Percentiles rank a stretch among this genome's conserved stretches.
Conservation (phyloP, 2,329 filamentous ascomycete genomes). For the Immersiporthe knoxdaviesiana region DNA sequence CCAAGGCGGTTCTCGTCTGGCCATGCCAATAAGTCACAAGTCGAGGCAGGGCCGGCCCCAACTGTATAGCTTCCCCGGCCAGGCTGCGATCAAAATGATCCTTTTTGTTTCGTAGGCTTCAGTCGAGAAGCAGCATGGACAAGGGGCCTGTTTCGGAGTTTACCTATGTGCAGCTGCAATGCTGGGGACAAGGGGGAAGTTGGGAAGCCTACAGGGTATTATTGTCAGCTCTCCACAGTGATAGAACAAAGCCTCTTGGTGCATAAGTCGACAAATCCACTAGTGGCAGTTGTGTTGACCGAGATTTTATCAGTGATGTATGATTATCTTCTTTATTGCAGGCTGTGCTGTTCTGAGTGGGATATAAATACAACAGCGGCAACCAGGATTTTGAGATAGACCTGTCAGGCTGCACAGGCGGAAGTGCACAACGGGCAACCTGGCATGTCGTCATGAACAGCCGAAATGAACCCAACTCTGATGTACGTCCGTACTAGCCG, state of each 20-base stretch:
- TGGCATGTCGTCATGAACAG: background rate
- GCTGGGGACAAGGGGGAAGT: background rate
- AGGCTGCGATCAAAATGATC: background rate
- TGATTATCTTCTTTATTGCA: background rate
- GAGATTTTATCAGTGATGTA: background rate
- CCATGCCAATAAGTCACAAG: background rate
- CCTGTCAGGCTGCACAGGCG: background rate
- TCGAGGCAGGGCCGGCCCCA: background rate
- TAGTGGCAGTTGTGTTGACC: background rate
- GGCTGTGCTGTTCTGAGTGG: background rate
- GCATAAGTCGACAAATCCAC: background rate
- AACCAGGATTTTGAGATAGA: background rate
- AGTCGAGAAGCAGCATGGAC: background rate
- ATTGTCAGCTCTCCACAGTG: background rate
- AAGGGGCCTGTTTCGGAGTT: background rate
- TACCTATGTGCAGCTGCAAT: background rate
- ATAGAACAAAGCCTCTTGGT: background rate
- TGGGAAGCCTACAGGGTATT: background rate
- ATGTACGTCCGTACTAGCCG: too few species aligned
- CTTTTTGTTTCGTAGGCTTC: background rate
- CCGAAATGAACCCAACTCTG: background rate
- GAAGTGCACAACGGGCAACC: background rate
- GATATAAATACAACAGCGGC: constrained; percentile 4
- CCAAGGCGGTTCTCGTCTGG: background rate
- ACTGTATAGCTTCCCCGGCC: background rate